These are phyloP conservation scores for Backusella australiensis DNA, from an alignment of 192 early-diverging fungal genomes.

Conservation along the genomic window DNA sequence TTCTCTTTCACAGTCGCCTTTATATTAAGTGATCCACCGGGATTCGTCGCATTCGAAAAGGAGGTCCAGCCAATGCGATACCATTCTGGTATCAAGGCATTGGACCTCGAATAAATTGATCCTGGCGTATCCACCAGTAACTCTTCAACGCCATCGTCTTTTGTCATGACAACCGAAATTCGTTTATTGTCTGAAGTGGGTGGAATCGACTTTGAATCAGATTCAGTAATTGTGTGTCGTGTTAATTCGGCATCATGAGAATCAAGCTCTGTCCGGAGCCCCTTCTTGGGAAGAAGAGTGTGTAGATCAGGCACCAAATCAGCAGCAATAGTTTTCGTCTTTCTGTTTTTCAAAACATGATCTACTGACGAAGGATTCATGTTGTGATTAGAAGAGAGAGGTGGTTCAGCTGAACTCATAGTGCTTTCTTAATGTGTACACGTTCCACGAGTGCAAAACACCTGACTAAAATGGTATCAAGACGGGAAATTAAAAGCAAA, in stretches of 20 bases:
- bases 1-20: conserved; percentile 4
- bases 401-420: background rate
- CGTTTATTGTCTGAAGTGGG: background rate
- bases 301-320: conserved; percentile 28
- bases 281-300: background rate
- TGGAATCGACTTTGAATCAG: conserved; percentile 21
- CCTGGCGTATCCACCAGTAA: background rate
- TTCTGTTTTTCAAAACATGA: background rate
- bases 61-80: conserved; percentile 29
- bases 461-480: background rate
- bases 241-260: conserved; percentile 22
- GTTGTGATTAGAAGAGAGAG: background rate
- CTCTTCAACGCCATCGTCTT: background rate
- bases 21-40: conserved; percentile 9
- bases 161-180: background rate
- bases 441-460: background rate
- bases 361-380: background rate
- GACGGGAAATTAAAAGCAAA: background rate
- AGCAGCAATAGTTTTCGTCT: conserved; percentile 10
- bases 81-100: conserved; percentile 18
- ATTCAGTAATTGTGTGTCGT: conserved; percentile 2
- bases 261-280: conserved; percentile 26
- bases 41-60: conserved; percentile 10
- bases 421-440: background rate
- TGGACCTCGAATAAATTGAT: background rate